A percentile compares a stretch with the other conserved stretches of the same genome.
These are phyloP conservation scores for Trebouxiophyceae sp. DNA, from an alignment of 163 green algal species.

Conservation along the genomic window DNA sequence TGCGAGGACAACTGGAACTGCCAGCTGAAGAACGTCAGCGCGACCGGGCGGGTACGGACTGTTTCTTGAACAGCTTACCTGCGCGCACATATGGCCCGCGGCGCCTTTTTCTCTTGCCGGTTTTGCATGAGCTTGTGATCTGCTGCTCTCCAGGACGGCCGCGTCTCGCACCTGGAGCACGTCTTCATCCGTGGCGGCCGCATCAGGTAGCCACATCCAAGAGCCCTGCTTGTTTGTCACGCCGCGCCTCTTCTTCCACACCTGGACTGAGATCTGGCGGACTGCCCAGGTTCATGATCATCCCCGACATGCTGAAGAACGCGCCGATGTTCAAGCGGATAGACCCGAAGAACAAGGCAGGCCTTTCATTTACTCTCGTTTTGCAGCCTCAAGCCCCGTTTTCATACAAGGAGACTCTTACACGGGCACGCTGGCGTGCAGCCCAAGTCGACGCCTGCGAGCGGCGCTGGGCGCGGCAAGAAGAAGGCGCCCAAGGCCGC, in stretches of 20 bases:
- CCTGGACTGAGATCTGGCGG: background rate
- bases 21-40: conserved; percentile 90
- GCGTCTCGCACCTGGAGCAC: conserved; percentile 77
- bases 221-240: background rate
- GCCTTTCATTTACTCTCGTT: too few species aligned
- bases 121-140: too few species aligned
- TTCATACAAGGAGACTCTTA: too few species aligned
- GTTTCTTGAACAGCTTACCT: too few species aligned
- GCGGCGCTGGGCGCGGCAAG: too few species aligned
- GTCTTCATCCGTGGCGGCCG: conserved; percentile 81
- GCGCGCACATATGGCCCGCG: too few species aligned
- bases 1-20: conserved; percentile 99
- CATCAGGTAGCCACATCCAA: conserved; percentile 35
- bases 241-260: background rate
- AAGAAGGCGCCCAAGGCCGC: too few species aligned
- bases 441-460: too few species aligned
- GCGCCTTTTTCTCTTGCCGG: too few species aligned
- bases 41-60: conserved; percentile 64
- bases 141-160: conserved; percentile 58
- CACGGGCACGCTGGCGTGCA: too few species aligned
- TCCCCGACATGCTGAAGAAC: conserved; percentile 99
- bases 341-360: conserved; percentile 62
- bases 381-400: too few species aligned
- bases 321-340: conserved; percentile 98
- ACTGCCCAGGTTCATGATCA: conserved; percentile 70